phyloP scores from a whole-genome alignment of 768 basidiomycete genomes.

The Daedaleopsis nitida region DNA sequence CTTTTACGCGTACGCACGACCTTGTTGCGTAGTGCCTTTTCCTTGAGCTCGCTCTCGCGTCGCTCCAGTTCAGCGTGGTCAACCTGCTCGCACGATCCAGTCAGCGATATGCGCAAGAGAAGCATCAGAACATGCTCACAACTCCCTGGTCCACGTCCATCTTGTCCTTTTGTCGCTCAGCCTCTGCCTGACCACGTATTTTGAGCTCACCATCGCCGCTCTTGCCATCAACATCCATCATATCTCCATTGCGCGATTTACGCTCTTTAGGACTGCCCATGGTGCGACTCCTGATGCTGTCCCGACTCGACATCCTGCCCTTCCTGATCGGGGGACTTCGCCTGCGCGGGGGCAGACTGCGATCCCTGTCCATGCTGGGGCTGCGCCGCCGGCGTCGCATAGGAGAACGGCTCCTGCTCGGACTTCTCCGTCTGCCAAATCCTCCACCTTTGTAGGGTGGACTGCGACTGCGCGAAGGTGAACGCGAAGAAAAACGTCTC shows the following conservation, averaged over 20 bases:
- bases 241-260: constrained; percentile 14
- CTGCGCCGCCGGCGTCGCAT: constrained; percentile 29
- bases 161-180: constrained; percentile 53
- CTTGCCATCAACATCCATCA: constrained; percentile 25
- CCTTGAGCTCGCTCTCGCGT: constrained; percentile 80
- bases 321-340: constrained; percentile 25
- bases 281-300: constrained; percentile 22
- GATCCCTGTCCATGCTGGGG: constrained; percentile 42
- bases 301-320: constrained; percentile 15
- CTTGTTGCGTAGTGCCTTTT: constrained; percentile 80
- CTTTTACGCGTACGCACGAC: constrained; percentile 72
- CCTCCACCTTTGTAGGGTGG: constrained; percentile 23
- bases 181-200: constrained; percentile 73
- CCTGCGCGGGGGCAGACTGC: constrained; percentile 38
- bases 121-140: background rate
- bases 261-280: constrained; percentile 14
- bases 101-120: background rate
- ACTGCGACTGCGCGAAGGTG: constrained; percentile 21
- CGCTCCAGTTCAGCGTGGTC: constrained; percentile 54
- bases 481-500: constrained; percentile 33
- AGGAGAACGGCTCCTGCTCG: constrained; percentile 39
- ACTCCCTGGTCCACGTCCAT: constrained; percentile 41
- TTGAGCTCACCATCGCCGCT: constrained; percentile 54
- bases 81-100: constrained; percentile 3
- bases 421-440: constrained; percentile 24